A percentile compares a stretch with the other conserved stretches of the same genome.
Evolutionary conservation across 1,139 yeast genomes (phyloP).

Genomic region (Candida labiduridarum): DNA sequence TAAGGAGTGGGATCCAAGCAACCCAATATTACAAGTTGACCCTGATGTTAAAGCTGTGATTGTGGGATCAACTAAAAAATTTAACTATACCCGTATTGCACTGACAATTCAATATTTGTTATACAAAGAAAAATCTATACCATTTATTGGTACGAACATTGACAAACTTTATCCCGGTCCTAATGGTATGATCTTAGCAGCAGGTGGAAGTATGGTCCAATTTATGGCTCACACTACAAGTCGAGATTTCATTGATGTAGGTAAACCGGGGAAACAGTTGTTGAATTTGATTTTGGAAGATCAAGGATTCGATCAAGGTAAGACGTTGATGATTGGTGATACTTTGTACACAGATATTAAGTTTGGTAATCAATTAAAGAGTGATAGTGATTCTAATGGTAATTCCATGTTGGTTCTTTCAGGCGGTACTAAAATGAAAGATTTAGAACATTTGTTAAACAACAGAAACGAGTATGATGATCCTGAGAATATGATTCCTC

Average conservation of each 20-base stretch:
- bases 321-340: slow-evolving; percentile 47
- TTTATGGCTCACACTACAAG: slow-evolving; percentile 39
- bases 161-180: slow-evolving; percentile 47
- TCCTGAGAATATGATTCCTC: slow-evolving; percentile 29
- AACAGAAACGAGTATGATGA: slow-evolving; percentile 17
- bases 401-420: slow-evolving; percentile 39
- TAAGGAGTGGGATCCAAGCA: slow-evolving; percentile 27
- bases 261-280: slow-evolving; percentile 40
- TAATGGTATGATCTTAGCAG: slow-evolving; percentile 39
- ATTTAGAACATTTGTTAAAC: slow-evolving; percentile 22
- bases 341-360: slow-evolving; percentile 47
- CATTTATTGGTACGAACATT: slow-evolving; percentile 44
- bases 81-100: slow-evolving; percentile 42
- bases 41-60: slow-evolving; percentile 44
- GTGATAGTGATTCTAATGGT: slow-evolving; percentile 24
- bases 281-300: slow-evolving; percentile 32
- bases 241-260: slow-evolving; percentile 38
- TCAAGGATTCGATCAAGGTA: slow-evolving; percentile 27
- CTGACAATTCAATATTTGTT: slow-evolving; percentile 43
- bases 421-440: slow-evolving; percentile 37
- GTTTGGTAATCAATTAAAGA: slow-evolving; percentile 43
- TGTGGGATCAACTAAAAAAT: slow-evolving; percentile 42
- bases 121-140: slow-evolving; percentile 32
- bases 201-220: slow-evolving; percentile 47
- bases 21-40: slow-evolving; percentile 40